These are phyloP conservation scores for Trametes polyzona DNA, from an alignment of 1,284 basidiomycete genomes.

Conservation along the genomic window DNA sequence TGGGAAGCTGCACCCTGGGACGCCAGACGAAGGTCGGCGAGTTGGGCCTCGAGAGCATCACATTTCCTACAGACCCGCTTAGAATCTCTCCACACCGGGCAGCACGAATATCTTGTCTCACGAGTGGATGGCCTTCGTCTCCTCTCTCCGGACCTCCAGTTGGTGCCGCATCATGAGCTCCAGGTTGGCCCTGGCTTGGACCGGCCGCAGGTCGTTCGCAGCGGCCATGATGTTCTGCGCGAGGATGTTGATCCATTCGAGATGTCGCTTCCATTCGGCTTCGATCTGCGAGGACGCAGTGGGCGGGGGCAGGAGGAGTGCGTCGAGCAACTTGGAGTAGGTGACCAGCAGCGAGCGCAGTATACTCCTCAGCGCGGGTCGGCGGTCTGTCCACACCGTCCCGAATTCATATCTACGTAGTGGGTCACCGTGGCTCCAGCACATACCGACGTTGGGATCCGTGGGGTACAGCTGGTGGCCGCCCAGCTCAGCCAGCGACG, in stretches of 20 bases:
- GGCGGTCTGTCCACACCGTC: no score
- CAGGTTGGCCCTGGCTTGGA: conserved; percentile 75
- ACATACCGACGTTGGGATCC: conserved; percentile 66
- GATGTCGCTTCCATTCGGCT: conserved; percentile 71
- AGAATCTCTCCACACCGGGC: not conserved
- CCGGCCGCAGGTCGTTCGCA: conserved; percentile 79
- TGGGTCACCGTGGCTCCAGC: no score
- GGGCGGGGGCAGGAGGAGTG: conserved; percentile 66
- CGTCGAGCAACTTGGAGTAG: conserved; percentile 66
- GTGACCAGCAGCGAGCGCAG: conserved; percentile 72
- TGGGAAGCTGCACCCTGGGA: conserved; percentile 28
- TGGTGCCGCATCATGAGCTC: conserved; percentile 79
- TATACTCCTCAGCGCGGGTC: conserved; percentile 68
- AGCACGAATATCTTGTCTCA: conserved; percentile 39
- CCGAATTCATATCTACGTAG: no score
- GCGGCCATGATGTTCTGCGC: conserved; percentile 84
- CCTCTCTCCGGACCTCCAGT: conserved; percentile 67
- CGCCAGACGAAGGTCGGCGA: conserved; percentile 54
- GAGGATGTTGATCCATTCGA: conserved; percentile 76
- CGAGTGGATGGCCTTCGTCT: conserved; percentile 67
- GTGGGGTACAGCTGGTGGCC: conserved; percentile 74
- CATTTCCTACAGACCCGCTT: conserved; percentile 56
- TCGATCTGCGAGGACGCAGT: conserved; percentile 41
- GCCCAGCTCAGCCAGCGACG: conserved; percentile 70
- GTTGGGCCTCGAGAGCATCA: conserved; percentile 62